Base-by-base conservation (phyloP, 257 asterid genomes). In the Fraxinus anomala region DNA sequence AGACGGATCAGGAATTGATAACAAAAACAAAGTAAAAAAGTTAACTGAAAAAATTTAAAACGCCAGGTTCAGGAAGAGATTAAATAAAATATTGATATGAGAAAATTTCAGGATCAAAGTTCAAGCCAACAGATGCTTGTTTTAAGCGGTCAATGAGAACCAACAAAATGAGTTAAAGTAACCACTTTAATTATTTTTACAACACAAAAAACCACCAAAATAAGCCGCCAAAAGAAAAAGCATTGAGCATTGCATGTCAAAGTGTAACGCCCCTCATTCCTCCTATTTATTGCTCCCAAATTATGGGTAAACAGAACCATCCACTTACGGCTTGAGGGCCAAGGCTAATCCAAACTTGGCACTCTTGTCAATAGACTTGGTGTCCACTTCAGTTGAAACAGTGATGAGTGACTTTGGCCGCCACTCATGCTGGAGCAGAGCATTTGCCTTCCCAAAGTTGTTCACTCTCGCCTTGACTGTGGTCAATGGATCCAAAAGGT, bases 401-500 rank as follows among this genome's bases (percentile, higher is more conserved):
- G 88, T 82, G 83, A 87, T 75, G 33, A 80, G 86, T 9, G 90
- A 87, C 79, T 80, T 84, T 23, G 90, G 90, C 44, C 88, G 88
- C 90, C 90, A 87, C 61, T 87, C 88, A 10, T 84, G 88, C 81
- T 87, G 90, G 65, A 87, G 76, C 61, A 87, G 73, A 73, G 84
- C 87, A 80, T 76, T 87, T 78, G 88, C 90, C 77, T 75, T 87
- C 70, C 90, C 90, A 65, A 61, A 76, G 59, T 87, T 85, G 85
- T 87, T 87, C 19, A 87, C 76, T 36, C 86, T 77, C 3, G 90
- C 88, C 81, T 87, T 87, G 28, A 85, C 82, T 16, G 83, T 82
- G 21, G 90, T 87, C 80, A 87, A 73, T 23, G 88, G 88, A 68
- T 87, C 90, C 87, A 87, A 67, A 13, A 84, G 72, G 49, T 84